Evolutionary conservation across 805 yeast genomes (phyloP).

Genomic region (Clavispora fructus): DNA sequence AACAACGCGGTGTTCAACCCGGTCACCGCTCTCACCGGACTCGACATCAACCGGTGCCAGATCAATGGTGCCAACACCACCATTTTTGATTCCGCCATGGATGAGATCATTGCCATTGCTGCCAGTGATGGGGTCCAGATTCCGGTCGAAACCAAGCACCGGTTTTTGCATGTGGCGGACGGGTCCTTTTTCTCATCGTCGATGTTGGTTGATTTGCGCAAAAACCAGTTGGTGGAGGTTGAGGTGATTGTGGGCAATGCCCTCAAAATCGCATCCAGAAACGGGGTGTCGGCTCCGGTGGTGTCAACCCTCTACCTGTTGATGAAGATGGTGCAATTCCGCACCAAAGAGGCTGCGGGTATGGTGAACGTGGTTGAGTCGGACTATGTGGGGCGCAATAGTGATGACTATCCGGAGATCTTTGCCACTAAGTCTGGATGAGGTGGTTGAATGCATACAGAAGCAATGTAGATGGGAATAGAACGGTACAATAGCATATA

Average conservation of each 20-base stretch:
- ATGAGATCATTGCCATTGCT: constrained; percentile 61
- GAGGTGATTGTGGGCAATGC: constrained; percentile 67
- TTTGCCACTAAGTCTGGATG: constrained; percentile 2
- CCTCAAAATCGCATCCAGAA: constrained; percentile 31
- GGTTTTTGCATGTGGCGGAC: constrained; percentile 47
- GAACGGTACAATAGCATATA: too few species aligned
- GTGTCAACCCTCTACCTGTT: constrained; percentile 54
- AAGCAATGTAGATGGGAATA: too few species aligned
- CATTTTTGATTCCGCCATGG: constrained; percentile 54
- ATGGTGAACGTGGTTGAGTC: constrained; percentile 8
- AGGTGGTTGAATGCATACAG: too few species aligned
- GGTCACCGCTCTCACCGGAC: constrained; percentile 27
- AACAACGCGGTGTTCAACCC: constrained; percentile 36
- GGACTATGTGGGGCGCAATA: constrained; percentile 9
- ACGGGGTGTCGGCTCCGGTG: constrained; percentile 44
- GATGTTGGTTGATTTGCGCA: constrained; percentile 64
- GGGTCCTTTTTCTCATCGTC: constrained; percentile 53
- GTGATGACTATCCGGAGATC: constrained; percentile 13
- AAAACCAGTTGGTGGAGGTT: constrained; percentile 64
- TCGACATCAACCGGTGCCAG: constrained; percentile 34
- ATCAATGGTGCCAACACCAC: constrained; percentile 28
- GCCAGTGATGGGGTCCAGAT: constrained; percentile 59
- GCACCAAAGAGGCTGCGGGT: constrained; percentile 54
- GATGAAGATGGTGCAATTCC: constrained; percentile 56
- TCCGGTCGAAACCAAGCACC: constrained; percentile 43